Evolutionary conservation across 495 filamentous ascomycete genomes (phyloP).

Genomic region (Penicillium cosmopolitanum): DNA sequence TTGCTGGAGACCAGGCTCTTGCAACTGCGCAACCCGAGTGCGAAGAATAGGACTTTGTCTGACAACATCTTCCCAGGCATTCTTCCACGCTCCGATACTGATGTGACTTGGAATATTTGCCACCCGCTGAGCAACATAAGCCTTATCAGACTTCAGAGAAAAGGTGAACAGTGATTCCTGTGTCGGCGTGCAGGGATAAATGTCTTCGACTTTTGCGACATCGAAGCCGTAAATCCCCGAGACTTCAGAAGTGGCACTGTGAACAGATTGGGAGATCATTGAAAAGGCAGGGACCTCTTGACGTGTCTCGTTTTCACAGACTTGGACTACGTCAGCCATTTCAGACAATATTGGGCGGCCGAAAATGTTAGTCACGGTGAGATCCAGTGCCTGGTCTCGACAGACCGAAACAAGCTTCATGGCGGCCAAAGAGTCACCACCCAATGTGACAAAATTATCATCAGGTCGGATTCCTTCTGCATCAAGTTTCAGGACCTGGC

Average conservation of each 20-base stretch:
- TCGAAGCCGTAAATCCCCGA: slow-evolving; percentile 33
- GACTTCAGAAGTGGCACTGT: slow-evolving; percentile 36
- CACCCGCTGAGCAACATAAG: slow-evolving; percentile 61
- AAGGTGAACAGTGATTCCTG: slow-evolving; percentile 68
- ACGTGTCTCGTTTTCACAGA: slow-evolving; percentile 12
- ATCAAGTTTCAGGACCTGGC: slow-evolving; percentile 41
- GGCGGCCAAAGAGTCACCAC: slow-evolving; percentile 65
- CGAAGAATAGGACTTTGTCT: slow-evolving; percentile 57
- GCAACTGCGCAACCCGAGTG: slow-evolving; percentile 60
- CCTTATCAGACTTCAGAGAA: slow-evolving; percentile 56
- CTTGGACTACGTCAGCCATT: slow-evolving; percentile 34
- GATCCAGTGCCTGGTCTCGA: slow-evolving; percentile 34
- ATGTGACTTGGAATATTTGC: slow-evolving; percentile 43
- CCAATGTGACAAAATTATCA: slow-evolving; percentile 61
- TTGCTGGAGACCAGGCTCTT: slow-evolving; percentile 59
- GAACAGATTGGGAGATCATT: slow-evolving; percentile 35
- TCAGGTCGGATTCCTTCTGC: slow-evolving; percentile 34
- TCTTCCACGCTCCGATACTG: slow-evolving; percentile 42
- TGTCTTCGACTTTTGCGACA: slow-evolving; percentile 42
- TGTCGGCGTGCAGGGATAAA: slow-evolving; percentile 66
- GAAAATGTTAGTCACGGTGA: slow-evolving; percentile 49
- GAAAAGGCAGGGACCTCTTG: slow-evolving; percentile 36
- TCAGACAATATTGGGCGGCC: slow-evolving; percentile 50
- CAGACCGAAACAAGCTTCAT: slow-evolving; percentile 53
- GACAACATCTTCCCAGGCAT: slow-evolving; percentile 54